Base-by-base conservation (phyloP, 345 rosid genomes). In the Camelina hispida region DNA sequence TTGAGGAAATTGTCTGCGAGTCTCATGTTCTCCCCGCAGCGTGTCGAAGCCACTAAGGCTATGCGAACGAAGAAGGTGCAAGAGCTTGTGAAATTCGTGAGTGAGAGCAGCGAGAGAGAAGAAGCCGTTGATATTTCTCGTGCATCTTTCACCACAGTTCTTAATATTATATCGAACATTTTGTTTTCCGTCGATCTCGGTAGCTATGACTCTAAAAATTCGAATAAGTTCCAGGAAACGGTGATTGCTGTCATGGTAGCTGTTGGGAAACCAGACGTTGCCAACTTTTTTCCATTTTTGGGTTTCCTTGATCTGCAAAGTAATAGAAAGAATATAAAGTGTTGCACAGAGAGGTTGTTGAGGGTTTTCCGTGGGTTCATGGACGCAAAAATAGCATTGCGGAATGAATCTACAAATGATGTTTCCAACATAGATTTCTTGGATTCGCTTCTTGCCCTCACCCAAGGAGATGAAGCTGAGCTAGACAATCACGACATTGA, bases 251-350 rank as follows among this genome's bases (percentile, higher is more conserved):
- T 3, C 38, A 35, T 58, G 67, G 78, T 35, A 57, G 25, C 40
- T 35, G 32, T 16, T 0, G 78, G 72, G 18, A 17, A 28, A 1
- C 32, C 66, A 44, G 72, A 74, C 22, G 44, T 13, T 22, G 67
- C 78, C 16, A 50, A 74, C 11, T 74, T 10, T 20, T 74, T 74
- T 30, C 72, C 72, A 23, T 12, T 66, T 66, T 14, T 74, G 2
- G 18, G 59, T 50, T 34, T 46, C 35, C 66, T 74, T 44, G 78
- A 74, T 55, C 59, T 66, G 5, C 78, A 74, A 66, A 67, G 72
- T 5, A 66, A 12, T 46, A 35, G 8, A 3, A 74, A 69, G 15
- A 30, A 74, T n/a, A 67, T 68, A 75, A 62, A 54, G 9, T 14
- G 13, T 13, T 15, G 18, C 23, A 47, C 70, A 1, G 47, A 44